These are phyloP conservation scores for Xylariaceae sp. DNA, from an alignment of 2,329 filamentous ascomycete species.

Conservation along the genomic window DNA sequence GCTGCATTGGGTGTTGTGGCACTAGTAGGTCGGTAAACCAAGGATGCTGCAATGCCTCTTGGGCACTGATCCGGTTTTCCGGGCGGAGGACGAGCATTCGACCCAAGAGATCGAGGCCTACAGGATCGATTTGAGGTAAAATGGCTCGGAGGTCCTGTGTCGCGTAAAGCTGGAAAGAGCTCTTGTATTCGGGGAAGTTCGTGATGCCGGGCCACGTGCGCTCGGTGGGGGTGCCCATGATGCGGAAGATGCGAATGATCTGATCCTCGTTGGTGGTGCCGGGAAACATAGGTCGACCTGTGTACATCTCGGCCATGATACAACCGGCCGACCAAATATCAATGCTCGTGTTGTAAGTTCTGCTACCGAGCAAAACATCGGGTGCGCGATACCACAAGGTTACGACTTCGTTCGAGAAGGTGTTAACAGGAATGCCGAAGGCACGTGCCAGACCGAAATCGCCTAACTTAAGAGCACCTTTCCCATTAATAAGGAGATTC, in stretches of 20 bases:
- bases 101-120: constrained; percentile 80
- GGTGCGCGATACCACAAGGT: constrained; percentile 97
- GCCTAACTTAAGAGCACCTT: constrained; percentile 84
- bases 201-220: constrained; percentile 93
- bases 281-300: constrained; percentile 88
- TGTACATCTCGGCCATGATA: constrained; percentile 99
- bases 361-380: constrained; percentile 85
- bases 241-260: constrained; percentile 90
- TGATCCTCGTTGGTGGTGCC: constrained; percentile 98
- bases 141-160: constrained; percentile 86
- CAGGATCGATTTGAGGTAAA: constrained; percentile 80
- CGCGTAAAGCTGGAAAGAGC: constrained; percentile 87
- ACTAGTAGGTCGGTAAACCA: constrained; percentile 80
- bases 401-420: constrained; percentile 96
- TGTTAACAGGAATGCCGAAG: constrained; percentile 96
- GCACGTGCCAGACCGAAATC: constrained; percentile 92
- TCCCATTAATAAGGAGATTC: constrained; percentile 90
- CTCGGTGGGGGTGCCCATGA: constrained; percentile 97
- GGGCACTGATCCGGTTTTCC: constrained; percentile 83
- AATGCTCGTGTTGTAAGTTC: constrained; percentile 99
- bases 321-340: constrained; percentile 99
- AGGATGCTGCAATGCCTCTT: constrained; percentile 79
- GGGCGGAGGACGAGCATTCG: constrained; percentile 90
- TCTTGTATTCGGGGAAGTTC: constrained; percentile 95
- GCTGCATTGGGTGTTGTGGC: constrained; percentile 47